Evolutionary conservation across 1,139 yeast species (phyloP).

Genomic region (Lodderomyces margitis): DNA sequence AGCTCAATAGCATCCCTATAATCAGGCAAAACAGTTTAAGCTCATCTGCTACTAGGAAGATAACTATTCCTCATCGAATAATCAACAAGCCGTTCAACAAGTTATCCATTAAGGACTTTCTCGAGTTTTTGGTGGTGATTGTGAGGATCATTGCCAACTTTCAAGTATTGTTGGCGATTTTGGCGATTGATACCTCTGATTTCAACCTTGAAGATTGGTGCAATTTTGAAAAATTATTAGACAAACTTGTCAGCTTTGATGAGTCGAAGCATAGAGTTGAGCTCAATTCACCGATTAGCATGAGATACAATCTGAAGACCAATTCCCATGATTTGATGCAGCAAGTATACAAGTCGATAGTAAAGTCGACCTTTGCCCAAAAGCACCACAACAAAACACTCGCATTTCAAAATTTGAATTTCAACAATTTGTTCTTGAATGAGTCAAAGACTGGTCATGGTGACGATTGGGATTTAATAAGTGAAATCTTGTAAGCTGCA

Average conservation of each 20-base stretch:
- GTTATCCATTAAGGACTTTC: conserved; percentile 38
- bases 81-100: conserved; percentile 43
- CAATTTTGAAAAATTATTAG: conserved; percentile 11
- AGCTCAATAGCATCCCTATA: conserved; percentile 15
- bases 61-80: conserved; percentile 45
- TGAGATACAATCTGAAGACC: conserved; percentile 2
- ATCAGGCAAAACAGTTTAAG: conserved; percentile 11
- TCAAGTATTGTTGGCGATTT: conserved; percentile 25
- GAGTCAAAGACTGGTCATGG: conserved; percentile 26
- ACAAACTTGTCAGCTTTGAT: conserved; percentile 1
- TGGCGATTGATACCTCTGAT: conserved; percentile 6
- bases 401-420: conserved; percentile 23
- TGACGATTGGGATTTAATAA: conserved; percentile 44
- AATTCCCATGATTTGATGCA: conserved; percentile 20
- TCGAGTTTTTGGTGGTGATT: conserved; percentile 35
- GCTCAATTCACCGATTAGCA: not conserved
- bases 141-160: conserved; percentile 41
- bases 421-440: conserved; percentile 23
- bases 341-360: conserved; percentile 28
- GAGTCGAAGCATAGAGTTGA: not conserved
- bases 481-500: conserved; percentile 23
- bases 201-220: conserved; percentile 14
- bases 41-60: conserved; percentile 17
- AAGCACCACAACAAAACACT: conserved; percentile 13
- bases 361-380: conserved; percentile 10